Conservation (phyloP, 768 basidiomycete species). For the Pleurotus salmoneostramineus region DNA sequence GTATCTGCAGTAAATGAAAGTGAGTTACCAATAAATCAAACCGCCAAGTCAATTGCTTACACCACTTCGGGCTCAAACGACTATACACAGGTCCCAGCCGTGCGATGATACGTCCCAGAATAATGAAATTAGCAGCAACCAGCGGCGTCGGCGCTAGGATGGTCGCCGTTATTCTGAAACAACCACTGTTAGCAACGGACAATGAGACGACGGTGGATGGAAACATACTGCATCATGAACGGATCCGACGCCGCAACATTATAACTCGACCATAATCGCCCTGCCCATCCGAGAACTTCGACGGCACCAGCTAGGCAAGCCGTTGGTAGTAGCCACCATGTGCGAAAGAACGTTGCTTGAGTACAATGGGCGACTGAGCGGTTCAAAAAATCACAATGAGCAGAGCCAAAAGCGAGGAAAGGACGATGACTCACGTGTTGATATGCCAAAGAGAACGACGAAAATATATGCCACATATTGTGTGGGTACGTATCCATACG, state of each 20-base stretch:
- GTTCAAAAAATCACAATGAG: neutral
- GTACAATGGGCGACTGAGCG: constrained; percentile 29
- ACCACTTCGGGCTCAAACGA: constrained; percentile 36
- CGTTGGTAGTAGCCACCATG: constrained; percentile 40
- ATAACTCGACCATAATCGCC: constrained; percentile 32
- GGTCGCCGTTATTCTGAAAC: constrained; percentile 40
- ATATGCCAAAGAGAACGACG: constrained; percentile 32
- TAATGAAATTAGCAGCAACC: constrained; percentile 56
- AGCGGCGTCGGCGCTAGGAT: constrained; percentile 57
- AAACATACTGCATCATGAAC: constrained; percentile 41
- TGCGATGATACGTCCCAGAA: constrained; percentile 45
- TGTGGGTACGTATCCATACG: constrained; percentile 23
- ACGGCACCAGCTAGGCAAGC: constrained; percentile 27
- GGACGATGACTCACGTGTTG: constrained; percentile 25
- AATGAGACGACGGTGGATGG: neutral
- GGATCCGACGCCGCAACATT: constrained; percentile 17
- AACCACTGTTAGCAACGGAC: neutral
- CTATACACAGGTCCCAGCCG: constrained; percentile 43
- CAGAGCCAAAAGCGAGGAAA: neutral
- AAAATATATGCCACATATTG: constrained; percentile 18
- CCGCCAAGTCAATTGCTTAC: constrained; percentile 21
- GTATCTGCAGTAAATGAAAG: constrained; percentile 25
- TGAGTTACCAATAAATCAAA: neutral
- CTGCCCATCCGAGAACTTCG: constrained; percentile 41
- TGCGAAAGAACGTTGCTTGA: constrained; percentile 25